phyloP scores from a whole-genome alignment of 148 eudicot species.

The Diospyros kaki region DNA sequence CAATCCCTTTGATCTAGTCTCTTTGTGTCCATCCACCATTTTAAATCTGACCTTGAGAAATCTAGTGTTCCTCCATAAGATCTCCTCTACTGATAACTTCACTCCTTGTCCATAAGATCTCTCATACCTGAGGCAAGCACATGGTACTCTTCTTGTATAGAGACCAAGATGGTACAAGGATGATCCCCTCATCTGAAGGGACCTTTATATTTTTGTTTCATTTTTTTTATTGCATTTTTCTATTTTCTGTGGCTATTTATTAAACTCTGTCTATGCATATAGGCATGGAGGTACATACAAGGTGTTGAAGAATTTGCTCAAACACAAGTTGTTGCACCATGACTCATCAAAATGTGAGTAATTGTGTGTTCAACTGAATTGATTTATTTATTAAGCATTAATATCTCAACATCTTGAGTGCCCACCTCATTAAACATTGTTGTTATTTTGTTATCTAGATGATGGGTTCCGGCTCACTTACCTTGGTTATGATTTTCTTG shows the following conservation, averaged over 20 bases:
- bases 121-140: too few relatives aligned
- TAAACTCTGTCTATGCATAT: neutral
- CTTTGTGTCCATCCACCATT: too few relatives aligned
- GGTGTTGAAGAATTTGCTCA: slow-evolving; percentile 94
- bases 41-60: too few relatives aligned
- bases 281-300: slow-evolving; percentile 97
- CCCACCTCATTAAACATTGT: neutral
- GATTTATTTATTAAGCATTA: neutral
- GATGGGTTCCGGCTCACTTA: slow-evolving; percentile 94
- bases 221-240: neutral
- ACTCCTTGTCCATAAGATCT: too few relatives aligned
- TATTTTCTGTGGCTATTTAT: neutral
- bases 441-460: slow-evolving; percentile 30
- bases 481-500: slow-evolving; percentile 98
- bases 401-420: neutral
- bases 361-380: neutral
- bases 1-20: too few relatives aligned
- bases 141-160: too few relatives aligned
- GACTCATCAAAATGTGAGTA: slow-evolving; percentile 84
- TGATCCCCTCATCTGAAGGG: neutral
- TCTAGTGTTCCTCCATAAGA: too few relatives aligned
- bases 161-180: neutral
- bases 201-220: neutral
- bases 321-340: slow-evolving; percentile 89
- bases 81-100: too few relatives aligned